These are phyloP conservation scores for Zostera marina DNA, from an alignment of 116 monocot genomes.

Conservation along the genomic window DNA sequence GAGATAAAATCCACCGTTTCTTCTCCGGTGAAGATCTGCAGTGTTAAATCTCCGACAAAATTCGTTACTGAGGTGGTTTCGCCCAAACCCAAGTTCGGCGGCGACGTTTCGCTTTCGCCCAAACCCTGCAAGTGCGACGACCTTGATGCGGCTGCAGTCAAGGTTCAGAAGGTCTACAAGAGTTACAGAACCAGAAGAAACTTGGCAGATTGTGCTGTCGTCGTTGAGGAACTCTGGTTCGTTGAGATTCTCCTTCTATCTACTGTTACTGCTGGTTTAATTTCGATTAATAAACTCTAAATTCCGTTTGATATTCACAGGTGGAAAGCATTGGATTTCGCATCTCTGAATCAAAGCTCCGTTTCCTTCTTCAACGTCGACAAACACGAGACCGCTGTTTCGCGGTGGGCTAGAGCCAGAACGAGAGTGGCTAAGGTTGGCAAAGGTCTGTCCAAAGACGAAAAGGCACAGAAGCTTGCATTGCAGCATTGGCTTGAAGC, in stretches of 20 bases:
- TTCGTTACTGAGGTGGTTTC: background rate
- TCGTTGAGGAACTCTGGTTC: slow-evolving; percentile 82
- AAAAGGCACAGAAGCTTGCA: slow-evolving; percentile 70
- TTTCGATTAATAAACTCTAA: background rate
- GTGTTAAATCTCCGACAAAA: background rate
- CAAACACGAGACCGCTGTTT: slow-evolving; percentile 55
- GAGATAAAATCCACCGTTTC: slow-evolving; percentile 1
- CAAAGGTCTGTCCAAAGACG: slow-evolving; percentile 61
- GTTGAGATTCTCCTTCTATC: background rate
- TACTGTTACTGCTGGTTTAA: background rate
- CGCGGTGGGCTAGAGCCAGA: slow-evolving; percentile 63
- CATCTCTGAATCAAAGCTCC: slow-evolving; percentile 51
- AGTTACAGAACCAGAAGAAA: slow-evolving; percentile 83
- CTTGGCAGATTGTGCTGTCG: slow-evolving; percentile 88
- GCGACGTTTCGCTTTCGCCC: too few relatives aligned
- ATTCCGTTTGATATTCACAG: slow-evolving; percentile 21
- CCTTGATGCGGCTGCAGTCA: slow-evolving; percentile 44
- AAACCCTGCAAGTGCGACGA: too few relatives aligned
- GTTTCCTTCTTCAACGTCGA: slow-evolving; percentile 45
- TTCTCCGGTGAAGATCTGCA: background rate
- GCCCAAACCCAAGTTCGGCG: slow-evolving; percentile 19
- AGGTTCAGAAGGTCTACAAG: slow-evolving; percentile 86
- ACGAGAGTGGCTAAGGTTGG: slow-evolving; percentile 75
- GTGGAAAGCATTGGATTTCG: slow-evolving; percentile 73
- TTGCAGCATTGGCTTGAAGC: slow-evolving; percentile 88